A percentile compares a stretch with the other conserved stretches of the same genome.
phyloP scores from a whole-genome alignment of 805 yeast genomes.

The Lachancea lanzarotensis region DNA sequence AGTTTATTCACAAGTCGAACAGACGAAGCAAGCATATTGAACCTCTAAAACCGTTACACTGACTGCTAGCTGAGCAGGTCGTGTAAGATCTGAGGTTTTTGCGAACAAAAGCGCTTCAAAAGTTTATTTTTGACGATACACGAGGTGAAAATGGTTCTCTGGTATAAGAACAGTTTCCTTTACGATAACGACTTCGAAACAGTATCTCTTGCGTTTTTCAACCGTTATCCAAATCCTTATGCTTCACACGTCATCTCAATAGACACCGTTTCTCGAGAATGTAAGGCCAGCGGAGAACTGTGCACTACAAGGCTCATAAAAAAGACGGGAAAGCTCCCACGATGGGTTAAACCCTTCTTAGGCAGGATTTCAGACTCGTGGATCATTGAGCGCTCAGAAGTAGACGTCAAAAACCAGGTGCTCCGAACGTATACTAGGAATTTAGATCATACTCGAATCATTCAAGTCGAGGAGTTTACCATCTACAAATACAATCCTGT shows the following conservation, averaged over 20 bases:
- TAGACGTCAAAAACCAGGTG: slow-evolving; percentile 51
- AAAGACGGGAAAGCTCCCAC: slow-evolving; percentile 76
- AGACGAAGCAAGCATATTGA: too few species aligned
- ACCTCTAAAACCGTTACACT: too few species aligned
- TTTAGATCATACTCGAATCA: slow-evolving; percentile 72
- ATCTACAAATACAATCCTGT: slow-evolving; percentile 40
- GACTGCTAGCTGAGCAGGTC: too few species aligned
- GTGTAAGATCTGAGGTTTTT: background rate
- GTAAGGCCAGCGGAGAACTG: slow-evolving; percentile 59
- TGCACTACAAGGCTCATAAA: slow-evolving; percentile 66
- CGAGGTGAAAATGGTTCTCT: slow-evolving; percentile 49
- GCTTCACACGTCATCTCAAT: slow-evolving; percentile 78
- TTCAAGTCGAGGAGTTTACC: slow-evolving; percentile 73
- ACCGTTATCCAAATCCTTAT: slow-evolving; percentile 68
- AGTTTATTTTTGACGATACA: background rate
- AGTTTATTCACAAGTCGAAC: too few species aligned
- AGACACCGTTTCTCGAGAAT: slow-evolving; percentile 60
- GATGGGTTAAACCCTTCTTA: slow-evolving; percentile 68
- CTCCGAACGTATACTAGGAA: slow-evolving; percentile 72
- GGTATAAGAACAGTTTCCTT: slow-evolving; percentile 49
- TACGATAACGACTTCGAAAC: slow-evolving; percentile 63
- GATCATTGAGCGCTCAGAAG: slow-evolving; percentile 72
- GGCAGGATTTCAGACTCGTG: slow-evolving; percentile 66
- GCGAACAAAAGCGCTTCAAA: background rate
- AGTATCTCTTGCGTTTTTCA: slow-evolving; percentile 70